Base-by-base conservation (phyloP, 163 green algal species). In the Scenedesmus sp. region DNA sequence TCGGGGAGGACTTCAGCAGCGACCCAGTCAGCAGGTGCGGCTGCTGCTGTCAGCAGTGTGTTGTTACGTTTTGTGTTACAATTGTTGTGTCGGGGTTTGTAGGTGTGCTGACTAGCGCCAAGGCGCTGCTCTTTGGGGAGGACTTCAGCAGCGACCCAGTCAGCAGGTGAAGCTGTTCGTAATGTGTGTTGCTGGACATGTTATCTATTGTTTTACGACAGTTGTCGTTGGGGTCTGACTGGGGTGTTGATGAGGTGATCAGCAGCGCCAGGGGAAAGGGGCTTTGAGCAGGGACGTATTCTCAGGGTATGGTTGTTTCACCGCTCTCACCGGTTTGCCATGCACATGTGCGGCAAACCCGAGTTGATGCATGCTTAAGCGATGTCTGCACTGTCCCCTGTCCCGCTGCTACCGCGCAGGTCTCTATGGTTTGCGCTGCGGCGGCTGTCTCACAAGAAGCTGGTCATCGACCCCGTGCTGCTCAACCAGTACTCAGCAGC, bases 1-100 rank as follows among this genome's bases (percentile, higher is more conserved):
- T 97, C 77, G 97, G 97, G 0, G 97, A 98, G 91, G 97, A 98
- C 94, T 94, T 97, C 77, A 93, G 84, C 23, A 95, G 91, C 60
- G 95, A 97, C 91, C 97, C 97, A 7, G 96, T 98, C 59, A 96
- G 94, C 93, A 92, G 93, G 95, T 23, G 91, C 82, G 34, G 54
- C 70, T 79, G 64, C 64, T 23, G 64, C 3, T 73, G 15, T n/a
- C 95, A 3, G 94, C 92, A 3, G 91, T 93, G 13, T 46, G 7
- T 16, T 52, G 70, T 46, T 13, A 52, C 52, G 12, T 6, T 23
- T 5, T 7, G 13, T 79, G 18, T 4, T 79, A 7, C 3, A 34
- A 3, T 79, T 79, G 70, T 46, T 46, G 34, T 46, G 34, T 46
- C 34, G 0, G 97, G 98, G 91, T 46, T 46, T 46, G 34, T 46